Percentiles rank a stretch among this genome's conserved stretches.
phyloP scores from a whole-genome alignment of 495 filamentous ascomycete genomes.

The Neurospora tetraspora region DNA sequence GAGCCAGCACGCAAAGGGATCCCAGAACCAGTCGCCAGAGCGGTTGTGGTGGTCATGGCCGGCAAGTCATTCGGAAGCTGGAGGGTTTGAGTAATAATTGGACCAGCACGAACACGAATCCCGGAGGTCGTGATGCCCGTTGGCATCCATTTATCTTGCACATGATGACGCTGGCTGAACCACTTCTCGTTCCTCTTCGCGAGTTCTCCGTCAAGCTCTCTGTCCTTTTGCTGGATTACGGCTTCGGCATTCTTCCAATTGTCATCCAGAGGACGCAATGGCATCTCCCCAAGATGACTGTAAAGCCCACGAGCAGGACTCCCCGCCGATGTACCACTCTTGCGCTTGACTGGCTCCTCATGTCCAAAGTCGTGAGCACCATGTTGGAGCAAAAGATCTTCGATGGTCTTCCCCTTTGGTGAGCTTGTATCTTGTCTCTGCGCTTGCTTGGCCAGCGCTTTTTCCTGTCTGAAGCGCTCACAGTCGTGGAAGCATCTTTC shows the following conservation, averaged over 20 bases:
- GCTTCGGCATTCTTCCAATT: background rate
- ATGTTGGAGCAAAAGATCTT: background rate
- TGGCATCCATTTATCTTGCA: background rate
- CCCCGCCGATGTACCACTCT: background rate
- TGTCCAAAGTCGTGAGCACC: background rate
- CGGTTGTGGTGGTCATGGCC: background rate
- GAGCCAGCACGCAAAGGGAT: background rate
- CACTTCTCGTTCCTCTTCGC: background rate
- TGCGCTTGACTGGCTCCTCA: background rate
- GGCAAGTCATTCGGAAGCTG: background rate
- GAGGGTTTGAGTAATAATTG: background rate
- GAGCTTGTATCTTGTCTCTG: background rate
- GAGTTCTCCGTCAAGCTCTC: background rate
- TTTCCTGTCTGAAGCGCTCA: background rate
- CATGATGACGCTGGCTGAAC: background rate
- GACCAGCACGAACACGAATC: background rate
- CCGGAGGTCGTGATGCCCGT: background rate
- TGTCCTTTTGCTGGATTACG: background rate
- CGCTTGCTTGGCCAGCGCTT: background rate
- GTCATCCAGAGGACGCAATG: background rate
- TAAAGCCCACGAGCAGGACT: background rate
- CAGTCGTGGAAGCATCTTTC: conserved; percentile 29
- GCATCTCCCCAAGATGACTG: background rate
- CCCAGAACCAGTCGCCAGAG: background rate
- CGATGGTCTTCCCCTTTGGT: background rate